Conservation (phyloP, 495 filamentous ascomycete genomes). For the Cladorrhinum samala region DNA sequence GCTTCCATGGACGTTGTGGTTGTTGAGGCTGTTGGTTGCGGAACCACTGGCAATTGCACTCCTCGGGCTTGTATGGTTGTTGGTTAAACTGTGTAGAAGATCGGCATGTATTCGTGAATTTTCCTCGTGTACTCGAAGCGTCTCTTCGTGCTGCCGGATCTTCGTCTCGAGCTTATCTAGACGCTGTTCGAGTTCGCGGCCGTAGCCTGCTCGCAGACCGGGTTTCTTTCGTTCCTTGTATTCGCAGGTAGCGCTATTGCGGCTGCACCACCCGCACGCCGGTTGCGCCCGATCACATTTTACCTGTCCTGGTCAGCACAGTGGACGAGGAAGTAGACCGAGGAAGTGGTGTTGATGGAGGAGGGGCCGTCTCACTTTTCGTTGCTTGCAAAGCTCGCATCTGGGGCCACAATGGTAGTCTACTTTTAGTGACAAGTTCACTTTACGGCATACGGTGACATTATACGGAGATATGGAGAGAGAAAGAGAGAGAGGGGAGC, state of each 20-base stretch:
- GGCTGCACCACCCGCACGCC: constrained; percentile 80
- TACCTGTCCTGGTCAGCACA: constrained; percentile 38
- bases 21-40: constrained; percentile 4
- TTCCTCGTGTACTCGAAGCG: not conserved
- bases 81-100: constrained; percentile 34
- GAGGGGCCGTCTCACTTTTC: constrained; percentile 51
- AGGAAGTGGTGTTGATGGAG: not conserved
- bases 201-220: constrained; percentile 77
- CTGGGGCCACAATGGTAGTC: too few relatives aligned
- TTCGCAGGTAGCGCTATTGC: constrained; percentile 70
- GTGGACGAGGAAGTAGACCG: not conserved
- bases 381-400: constrained; percentile 77
- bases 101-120: constrained; percentile 14
- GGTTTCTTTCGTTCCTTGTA: constrained; percentile 86
- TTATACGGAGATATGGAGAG: too few relatives aligned
- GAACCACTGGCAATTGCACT: constrained; percentile 41
- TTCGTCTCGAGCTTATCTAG: constrained; percentile 54
- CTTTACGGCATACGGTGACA: not conserved
- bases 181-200: constrained; percentile 77
- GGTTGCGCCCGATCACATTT: constrained; percentile 81
- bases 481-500: too few relatives aligned
- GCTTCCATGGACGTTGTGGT: constrained; percentile 46
- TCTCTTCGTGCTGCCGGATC: constrained; percentile 36
- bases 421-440: constrained; percentile 5
- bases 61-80: constrained; percentile 13